Base-by-base conservation (phyloP, 164 flowering plant species). In the Vitis vinifera region DNA sequence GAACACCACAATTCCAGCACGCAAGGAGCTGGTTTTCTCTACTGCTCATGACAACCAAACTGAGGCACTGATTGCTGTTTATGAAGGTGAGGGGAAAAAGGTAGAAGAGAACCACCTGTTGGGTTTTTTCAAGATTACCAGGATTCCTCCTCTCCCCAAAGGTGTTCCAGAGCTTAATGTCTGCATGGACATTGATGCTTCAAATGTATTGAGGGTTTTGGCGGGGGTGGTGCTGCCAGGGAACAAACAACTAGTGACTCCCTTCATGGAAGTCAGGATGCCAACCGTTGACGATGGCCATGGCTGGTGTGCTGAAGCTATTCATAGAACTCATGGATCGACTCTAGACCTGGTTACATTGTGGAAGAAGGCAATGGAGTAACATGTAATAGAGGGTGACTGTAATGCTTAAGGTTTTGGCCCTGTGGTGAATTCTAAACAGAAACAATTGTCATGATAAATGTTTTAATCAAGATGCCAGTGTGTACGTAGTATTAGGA, bases 281-380 rank as follows among this genome's bases (percentile, higher is more conserved):
- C 97, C 98, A 9, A 87, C 83, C 7, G 91, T 92, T 4, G 97
- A 94, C 74, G 97, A 94, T 63, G 99, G 99, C 3, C 99, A 94
- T 85, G 94, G 99, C 11, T 94, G 97, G 99, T 89, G 94, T 68
- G 88, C 87, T 8, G 90, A 89, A 76, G 97, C 97, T 65, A 74
- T 94, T 31, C 50, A 59, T 31, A 80, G 79, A 73, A 79, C 70
- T 70, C 85, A 85, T 68, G 95, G 91, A 2, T 80, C 93, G 2
- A 76, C 80, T 31, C 72, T 88, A 15, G 94, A 88, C 64, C 72
- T 92, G 55, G 77, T 74, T 47, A 77, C 82, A 12, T n/a, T 85
- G 65, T 86, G 70, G 73, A 89, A 79, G 80, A 89, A 84, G 66
- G 44, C 4, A 37, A 37, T 6, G 44, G 44, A 37, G 44, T 37